A percentile compares a stretch with the other conserved stretches of the same genome.
These are phyloP conservation scores for Echium plantagineum DNA, from an alignment of 257 asterid genomes.

Conservation along the genomic window DNA sequence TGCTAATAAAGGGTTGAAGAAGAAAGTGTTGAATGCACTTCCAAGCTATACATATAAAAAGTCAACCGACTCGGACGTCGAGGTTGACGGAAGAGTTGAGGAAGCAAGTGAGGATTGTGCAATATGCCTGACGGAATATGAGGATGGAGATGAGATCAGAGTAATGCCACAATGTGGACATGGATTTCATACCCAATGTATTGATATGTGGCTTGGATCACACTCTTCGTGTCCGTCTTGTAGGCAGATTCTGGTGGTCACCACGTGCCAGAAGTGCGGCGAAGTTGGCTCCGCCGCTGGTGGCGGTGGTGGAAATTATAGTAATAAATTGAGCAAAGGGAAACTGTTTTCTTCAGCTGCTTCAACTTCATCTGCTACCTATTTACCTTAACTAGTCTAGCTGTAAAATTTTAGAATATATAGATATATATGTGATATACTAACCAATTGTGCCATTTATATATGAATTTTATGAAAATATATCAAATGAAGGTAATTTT, in stretches of 20 bases:
- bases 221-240: constrained; percentile 65
- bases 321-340: too few species aligned
- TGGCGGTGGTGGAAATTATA: background rate
- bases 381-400: background rate
- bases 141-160: constrained; percentile 42
- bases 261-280: constrained; percentile 36
- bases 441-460: too few species aligned
- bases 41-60: constrained; percentile 31
- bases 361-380: background rate
- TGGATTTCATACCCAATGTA: constrained; percentile 37
- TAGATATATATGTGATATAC: too few species aligned
- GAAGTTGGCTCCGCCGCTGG: constrained; percentile 10
- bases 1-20: constrained; percentile 35
- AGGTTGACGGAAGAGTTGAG: background rate
- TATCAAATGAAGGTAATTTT: too few species aligned
- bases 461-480: too few species aligned
- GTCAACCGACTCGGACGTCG: too few species aligned
- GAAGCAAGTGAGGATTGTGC: constrained; percentile 26
- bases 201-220: constrained; percentile 51
- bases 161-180: constrained; percentile 53
- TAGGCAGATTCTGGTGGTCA: constrained; percentile 25
- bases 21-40: constrained; percentile 29
- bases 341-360: background rate
- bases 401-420: too few species aligned
- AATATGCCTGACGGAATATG: constrained; percentile 38